Evolutionary conservation across 768 basidiomycete species (phyloP).

Genomic region (Rickenella mellea): DNA sequence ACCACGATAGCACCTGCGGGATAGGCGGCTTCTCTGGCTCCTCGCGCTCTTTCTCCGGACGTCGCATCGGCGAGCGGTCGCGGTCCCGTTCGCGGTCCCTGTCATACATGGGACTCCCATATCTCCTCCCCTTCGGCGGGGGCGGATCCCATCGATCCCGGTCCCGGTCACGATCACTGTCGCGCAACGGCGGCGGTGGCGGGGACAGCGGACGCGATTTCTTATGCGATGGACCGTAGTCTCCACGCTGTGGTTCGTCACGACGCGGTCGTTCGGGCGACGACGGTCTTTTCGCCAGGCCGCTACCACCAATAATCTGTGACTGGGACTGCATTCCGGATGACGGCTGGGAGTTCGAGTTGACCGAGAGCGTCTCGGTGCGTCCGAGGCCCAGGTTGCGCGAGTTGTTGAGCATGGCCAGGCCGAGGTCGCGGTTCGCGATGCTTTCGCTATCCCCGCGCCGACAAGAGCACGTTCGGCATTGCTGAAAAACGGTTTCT

Average conservation of each 20-base stretch:
- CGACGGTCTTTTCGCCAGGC: neutral
- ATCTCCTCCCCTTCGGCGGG: neutral
- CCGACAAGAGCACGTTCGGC: slow-evolving; percentile 69
- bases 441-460: slow-evolving; percentile 88
- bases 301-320: slow-evolving; percentile 3
- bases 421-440: slow-evolving; percentile 81
- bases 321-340: slow-evolving; percentile 7
- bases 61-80: slow-evolving; percentile 17
- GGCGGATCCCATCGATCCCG: too few relatives aligned
- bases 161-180: slow-evolving; percentile 6
- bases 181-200: slow-evolving; percentile 3
- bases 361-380: slow-evolving; percentile 3
- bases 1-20: slow-evolving; percentile 62
- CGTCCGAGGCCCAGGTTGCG: slow-evolving; percentile 12
- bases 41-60: slow-evolving; percentile 28
- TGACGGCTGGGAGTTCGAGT: slow-evolving; percentile 1
- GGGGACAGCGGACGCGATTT: slow-evolving; percentile 7
- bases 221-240: slow-evolving; percentile 1
- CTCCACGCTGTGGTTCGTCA: too few relatives aligned
- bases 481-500: slow-evolving; percentile 61
- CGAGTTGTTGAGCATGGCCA: slow-evolving; percentile 44
- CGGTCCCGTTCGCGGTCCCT: neutral
- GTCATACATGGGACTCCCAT: neutral
- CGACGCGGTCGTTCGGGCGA: too few relatives aligned
- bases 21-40: slow-evolving; percentile 29